These are phyloP conservation scores for Lactarius pseudohatsudake DNA, from an alignment of 768 basidiomycete genomes.

Conservation along the genomic window DNA sequence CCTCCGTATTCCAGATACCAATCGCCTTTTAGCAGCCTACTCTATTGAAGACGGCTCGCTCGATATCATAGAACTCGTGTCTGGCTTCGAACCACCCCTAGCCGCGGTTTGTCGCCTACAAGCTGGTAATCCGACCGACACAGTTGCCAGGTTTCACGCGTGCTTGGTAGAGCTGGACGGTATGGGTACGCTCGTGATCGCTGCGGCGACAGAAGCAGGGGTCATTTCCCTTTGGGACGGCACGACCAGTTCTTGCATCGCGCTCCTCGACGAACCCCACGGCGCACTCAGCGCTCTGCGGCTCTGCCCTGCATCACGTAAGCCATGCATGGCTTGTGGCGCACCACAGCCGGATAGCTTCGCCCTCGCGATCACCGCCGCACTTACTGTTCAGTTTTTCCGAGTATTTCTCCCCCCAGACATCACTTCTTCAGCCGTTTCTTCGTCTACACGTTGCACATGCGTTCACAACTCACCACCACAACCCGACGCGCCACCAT, in stretches of 20 bases:
- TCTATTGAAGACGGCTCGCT: constrained; percentile 64
- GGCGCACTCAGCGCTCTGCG: constrained; percentile 61
- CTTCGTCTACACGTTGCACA: constrained; percentile 57
- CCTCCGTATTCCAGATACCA: constrained; percentile 47
- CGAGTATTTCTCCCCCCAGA: constrained; percentile 56
- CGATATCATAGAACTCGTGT: constrained; percentile 56
- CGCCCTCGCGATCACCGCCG: constrained; percentile 63
- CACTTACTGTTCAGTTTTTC: constrained; percentile 61
- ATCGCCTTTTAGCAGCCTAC: constrained; percentile 55
- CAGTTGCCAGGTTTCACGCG: constrained; percentile 52
- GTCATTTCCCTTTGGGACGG: constrained; percentile 77
- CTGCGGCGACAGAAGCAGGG: constrained; percentile 62
- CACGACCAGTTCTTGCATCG: constrained; percentile 59
- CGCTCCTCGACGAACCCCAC: constrained; percentile 57
- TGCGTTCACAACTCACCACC: constrained; percentile 56
- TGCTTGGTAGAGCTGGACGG: constrained; percentile 54
- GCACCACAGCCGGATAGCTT: constrained; percentile 67
- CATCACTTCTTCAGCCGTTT: constrained; percentile 23
- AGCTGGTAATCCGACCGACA: constrained; percentile 59
- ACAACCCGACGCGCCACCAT: constrained; percentile 40
- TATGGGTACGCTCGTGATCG: constrained; percentile 52
- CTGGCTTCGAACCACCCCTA: constrained; percentile 39
- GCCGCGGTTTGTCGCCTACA: constrained; percentile 49
- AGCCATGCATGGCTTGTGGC: constrained; percentile 69
- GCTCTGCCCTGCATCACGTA: constrained; percentile 52